These are phyloP conservation scores for Cutaneotrichosporon dermatis DNA, from an alignment of 1,284 basidiomycete species.

Conservation along the genomic window DNA sequence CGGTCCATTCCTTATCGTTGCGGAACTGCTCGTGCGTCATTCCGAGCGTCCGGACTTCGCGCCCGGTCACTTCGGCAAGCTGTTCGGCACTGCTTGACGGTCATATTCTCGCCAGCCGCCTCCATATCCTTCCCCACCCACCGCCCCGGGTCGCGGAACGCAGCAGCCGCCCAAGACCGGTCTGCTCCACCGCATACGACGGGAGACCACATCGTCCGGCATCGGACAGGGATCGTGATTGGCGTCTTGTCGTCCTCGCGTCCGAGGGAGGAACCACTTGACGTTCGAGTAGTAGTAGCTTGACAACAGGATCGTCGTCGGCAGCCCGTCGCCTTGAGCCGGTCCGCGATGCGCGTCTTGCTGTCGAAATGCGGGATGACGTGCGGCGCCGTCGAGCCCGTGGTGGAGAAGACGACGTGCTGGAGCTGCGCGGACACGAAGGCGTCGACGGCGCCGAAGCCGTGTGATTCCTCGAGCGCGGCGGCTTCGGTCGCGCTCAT, in stretches of 20 bases:
- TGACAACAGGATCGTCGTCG: conserved; percentile 20
- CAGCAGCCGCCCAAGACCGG: conserved; percentile 27
- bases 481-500: conserved; percentile 5
- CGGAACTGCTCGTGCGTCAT: neutral
- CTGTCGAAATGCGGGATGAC: neutral
- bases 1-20: neutral
- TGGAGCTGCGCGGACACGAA: neutral
- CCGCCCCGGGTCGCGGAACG: conserved; percentile 25
- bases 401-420: conserved; percentile 8
- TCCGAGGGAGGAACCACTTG: neutral
- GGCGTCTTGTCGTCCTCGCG: conserved; percentile 4
- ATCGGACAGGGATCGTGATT: conserved; percentile 17
- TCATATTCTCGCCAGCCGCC: neutral
- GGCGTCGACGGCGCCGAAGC: neutral
- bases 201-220: conserved; percentile 27
- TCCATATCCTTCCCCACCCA: conserved; percentile 29
- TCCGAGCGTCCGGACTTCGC: neutral
- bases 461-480: neutral
- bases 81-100: neutral
- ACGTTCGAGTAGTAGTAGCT: conserved; percentile 13
- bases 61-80: neutral
- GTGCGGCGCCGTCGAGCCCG: conserved; percentile 14
- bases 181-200: conserved; percentile 28
- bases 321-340: conserved; percentile 20
- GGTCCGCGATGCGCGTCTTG: conserved; percentile 18